Percentiles rank a stretch among this genome's conserved stretches.
These are phyloP conservation scores for Curvularia spicifera DNA, from an alignment of 2,329 filamentous ascomycete species.

Conservation along the genomic window DNA sequence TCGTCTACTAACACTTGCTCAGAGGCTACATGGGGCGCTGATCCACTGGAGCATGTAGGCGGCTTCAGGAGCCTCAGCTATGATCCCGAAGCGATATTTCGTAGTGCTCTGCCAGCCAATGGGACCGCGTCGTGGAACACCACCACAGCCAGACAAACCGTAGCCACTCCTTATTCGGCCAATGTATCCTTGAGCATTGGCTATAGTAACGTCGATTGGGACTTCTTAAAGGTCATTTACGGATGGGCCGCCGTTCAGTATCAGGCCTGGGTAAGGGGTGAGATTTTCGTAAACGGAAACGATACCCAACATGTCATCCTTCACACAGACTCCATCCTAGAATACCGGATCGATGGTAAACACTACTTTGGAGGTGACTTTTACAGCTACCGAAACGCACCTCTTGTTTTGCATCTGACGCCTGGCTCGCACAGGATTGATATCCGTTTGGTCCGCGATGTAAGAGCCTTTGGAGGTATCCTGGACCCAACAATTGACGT, in stretches of 20 bases:
- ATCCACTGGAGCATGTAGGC: conserved; percentile 61
- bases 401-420: conserved; percentile 57
- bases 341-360: conserved; percentile 60
- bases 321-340: conserved; percentile 57
- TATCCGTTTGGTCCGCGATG: conserved; percentile 61
- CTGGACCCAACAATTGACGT: conserved; percentile 56
- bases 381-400: conserved; percentile 59
- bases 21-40: conserved; percentile 66
- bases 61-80: conserved; percentile 59
- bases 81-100: conserved; percentile 52
- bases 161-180: conserved; percentile 32
- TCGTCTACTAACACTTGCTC: conserved; percentile 19
- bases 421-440: conserved; percentile 61
- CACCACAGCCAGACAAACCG: conserved; percentile 42
- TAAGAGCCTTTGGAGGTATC: conserved; percentile 62
- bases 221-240: conserved; percentile 60
- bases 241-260: conserved; percentile 66
- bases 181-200: conserved; percentile 53
- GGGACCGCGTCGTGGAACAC: conserved; percentile 59
- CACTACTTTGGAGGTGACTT: conserved; percentile 65
- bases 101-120: conserved; percentile 59
- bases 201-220: conserved; percentile 62
- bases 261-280: conserved; percentile 64
- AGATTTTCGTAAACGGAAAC: conserved; percentile 50
- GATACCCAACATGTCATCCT: conserved; percentile 50